phyloP scores from a whole-genome alignment of 352 stramenopile genomes.

The Phytophthora rubi region DNA sequence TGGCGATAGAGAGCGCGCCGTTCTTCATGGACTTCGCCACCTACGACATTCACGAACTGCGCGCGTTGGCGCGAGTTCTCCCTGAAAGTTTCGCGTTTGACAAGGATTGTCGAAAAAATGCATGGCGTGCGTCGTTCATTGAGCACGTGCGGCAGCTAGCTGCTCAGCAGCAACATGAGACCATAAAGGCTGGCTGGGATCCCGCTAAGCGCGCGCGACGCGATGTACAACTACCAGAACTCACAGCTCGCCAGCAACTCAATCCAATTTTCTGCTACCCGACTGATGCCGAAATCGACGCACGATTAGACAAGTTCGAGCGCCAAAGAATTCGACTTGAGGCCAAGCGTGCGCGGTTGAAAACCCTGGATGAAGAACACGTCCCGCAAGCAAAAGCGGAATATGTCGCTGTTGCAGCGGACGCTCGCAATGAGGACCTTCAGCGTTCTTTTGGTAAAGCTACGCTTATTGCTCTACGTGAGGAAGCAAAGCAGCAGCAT shows the following conservation, averaged over 20 bases:
- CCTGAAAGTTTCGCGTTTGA: slow-evolving; percentile 75
- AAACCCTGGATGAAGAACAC: slow-evolving; percentile 48
- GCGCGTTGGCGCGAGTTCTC: slow-evolving; percentile 55
- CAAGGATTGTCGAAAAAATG: slow-evolving; percentile 71
- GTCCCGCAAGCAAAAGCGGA: slow-evolving; percentile 78
- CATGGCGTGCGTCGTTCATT: slow-evolving; percentile 70
- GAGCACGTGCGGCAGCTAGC: slow-evolving; percentile 62
- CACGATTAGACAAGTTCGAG: slow-evolving; percentile 64
- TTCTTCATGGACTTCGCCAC: slow-evolving; percentile 71
- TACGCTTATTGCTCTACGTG: slow-evolving; percentile 66
- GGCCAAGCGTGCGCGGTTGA: slow-evolving; percentile 47
- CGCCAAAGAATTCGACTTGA: slow-evolving; percentile 54
- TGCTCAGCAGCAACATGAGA: slow-evolving; percentile 64
- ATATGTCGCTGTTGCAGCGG: slow-evolving; percentile 77
- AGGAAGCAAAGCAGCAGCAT: slow-evolving; percentile 67
- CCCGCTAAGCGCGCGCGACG: slow-evolving; percentile 40
- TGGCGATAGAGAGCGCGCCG: slow-evolving; percentile 62
- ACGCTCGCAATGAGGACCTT: slow-evolving; percentile 71
- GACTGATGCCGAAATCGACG: slow-evolving; percentile 67
- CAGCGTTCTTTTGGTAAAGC: slow-evolving; percentile 67
- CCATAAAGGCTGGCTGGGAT: slow-evolving; percentile 72
- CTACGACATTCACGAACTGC: slow-evolving; percentile 76
- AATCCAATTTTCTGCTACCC: slow-evolving; percentile 78
- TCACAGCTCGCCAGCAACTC: slow-evolving; percentile 62
- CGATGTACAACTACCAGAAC: slow-evolving; percentile 64